A percentile compares a stretch with the other conserved stretches of the same genome.
These are phyloP conservation scores for Pichia kluyveri DNA, from an alignment of 805 yeast genomes.

Conservation along the genomic window DNA sequence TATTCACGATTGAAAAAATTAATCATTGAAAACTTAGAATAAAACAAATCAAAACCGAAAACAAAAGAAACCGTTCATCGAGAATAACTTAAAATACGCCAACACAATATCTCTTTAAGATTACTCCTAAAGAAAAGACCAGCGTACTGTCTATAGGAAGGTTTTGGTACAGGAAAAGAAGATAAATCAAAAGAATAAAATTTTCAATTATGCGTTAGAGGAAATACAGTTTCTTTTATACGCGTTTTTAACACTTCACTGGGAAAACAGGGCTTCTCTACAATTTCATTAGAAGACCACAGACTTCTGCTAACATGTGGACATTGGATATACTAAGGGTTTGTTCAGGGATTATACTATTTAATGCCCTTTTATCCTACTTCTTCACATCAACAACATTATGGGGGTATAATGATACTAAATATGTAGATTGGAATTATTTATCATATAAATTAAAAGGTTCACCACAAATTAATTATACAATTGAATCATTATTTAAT, in stretches of 20 bases:
- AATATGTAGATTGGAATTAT: slow-evolving; percentile 36
- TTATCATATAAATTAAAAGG: slow-evolving; percentile 14
- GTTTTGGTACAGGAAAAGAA: slow-evolving; percentile 23
- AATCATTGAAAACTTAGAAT: background rate
- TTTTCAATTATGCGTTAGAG: background rate
- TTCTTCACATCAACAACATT: slow-evolving; percentile 46
- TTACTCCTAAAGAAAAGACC: slow-evolving; percentile 6
- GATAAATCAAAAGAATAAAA: background rate
- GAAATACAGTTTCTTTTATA: background rate
- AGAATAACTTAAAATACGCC: background rate
- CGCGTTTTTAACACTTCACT: background rate
- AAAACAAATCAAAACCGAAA: background rate
- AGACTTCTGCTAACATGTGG: background rate
- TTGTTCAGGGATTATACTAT: slow-evolving; percentile 35
- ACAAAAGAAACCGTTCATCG: background rate
- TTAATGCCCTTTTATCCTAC: slow-evolving; percentile 44
- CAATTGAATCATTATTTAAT: slow-evolving; percentile 33
- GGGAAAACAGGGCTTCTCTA: slow-evolving; percentile 2
- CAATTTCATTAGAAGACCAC: too few species aligned
- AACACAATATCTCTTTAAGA: slow-evolving; percentile 1
- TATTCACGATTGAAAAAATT: slow-evolving; percentile 5
- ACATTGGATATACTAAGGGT: slow-evolving; percentile 35
- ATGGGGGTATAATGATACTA: slow-evolving; percentile 52
- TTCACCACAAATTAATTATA: slow-evolving; percentile 24
- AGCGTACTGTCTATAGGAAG: slow-evolving; percentile 30